Conservation (phyloP, 495 filamentous ascomycete genomes). For the Pseudotulostoma volvatum region DNA sequence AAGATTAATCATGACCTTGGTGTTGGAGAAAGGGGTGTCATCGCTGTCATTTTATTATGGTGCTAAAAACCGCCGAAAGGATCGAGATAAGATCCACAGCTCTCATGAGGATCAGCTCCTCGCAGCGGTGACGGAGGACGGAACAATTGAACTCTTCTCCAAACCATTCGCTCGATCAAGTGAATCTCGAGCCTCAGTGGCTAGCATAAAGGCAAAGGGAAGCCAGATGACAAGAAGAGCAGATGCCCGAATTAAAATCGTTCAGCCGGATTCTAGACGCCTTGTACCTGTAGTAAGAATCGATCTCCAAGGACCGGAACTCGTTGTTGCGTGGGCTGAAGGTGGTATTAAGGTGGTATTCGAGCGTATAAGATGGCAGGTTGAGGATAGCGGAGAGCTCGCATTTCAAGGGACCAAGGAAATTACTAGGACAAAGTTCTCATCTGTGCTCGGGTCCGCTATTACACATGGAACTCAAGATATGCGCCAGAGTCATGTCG, state of each 20-base stretch:
- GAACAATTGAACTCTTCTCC: conserved; percentile 39
- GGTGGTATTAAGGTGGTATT: conserved; percentile 40
- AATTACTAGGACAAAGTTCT: conserved; percentile 29
- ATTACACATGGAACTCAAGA: conserved; percentile 45
- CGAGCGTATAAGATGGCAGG: conserved; percentile 35
- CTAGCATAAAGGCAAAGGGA: conserved; percentile 28
- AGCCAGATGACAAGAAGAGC: conserved; percentile 35
- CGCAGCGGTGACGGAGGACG: conserved; percentile 36
- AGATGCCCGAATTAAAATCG: conserved; percentile 32
- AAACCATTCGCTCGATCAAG: conserved; percentile 32
- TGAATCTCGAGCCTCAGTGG: conserved; percentile 12
- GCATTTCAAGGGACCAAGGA: conserved; percentile 29
- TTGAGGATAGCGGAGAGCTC: conserved; percentile 30
- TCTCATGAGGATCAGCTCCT: conserved; percentile 27
- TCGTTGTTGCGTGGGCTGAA: conserved; percentile 37
- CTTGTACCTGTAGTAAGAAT: conserved; percentile 31
- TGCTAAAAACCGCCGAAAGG: conserved; percentile 1
- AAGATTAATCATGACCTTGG: conserved; percentile 33
- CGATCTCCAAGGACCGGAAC: conserved; percentile 31
- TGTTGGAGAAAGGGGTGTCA: conserved; percentile 35
- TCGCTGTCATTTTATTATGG: conserved; percentile 19
- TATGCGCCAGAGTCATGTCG: conserved; percentile 42
- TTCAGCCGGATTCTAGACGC: conserved; percentile 27
- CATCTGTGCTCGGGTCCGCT: conserved; percentile 22
- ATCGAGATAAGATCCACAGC: conserved; percentile 2